Base-by-base conservation (phyloP, 768 basidiomycete species). In the Favolaschia claudopus region DNA sequence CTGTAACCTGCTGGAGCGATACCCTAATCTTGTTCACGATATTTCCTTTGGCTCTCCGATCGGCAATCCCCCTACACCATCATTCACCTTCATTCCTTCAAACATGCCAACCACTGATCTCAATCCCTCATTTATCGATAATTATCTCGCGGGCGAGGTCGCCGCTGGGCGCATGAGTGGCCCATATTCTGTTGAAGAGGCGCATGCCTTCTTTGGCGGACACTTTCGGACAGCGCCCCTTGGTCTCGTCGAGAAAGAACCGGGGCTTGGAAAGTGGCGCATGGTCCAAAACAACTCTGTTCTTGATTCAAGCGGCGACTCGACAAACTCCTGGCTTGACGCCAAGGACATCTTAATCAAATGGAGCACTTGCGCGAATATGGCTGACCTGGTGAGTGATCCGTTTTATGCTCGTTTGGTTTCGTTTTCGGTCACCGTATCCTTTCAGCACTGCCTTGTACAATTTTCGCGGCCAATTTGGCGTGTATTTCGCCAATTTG, bases 261-360 rank as follows among this genome's bases (percentile, higher is more conserved):
- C 46, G 5, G 46, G 55, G 0, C 24, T 44, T 3, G 50, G 50
- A 2, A 60, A 60, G 38, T 60, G 50, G 42, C 58, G 51, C 7
- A 53, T 60, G 50, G 43, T 60, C 15, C 58, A 60, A n/a, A 60
- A 60, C 28, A 46, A 52, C 14, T 60, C 58, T 7, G 58, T 29
- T 31, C 13, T 60, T 7, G 58, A 60, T 28, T 4, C n/a, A 19
- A 15, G 9, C 25, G 58, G 58, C 8, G 42, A 60, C 28, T 60
- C 58, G 4, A 60, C 58, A 1, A 60, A 60, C 19, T 54, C 51
- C 5, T 60, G 58, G 58, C 25, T 60, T 13, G 58, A 60, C 24
- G 49, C 50, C 7, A 49, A 48, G 12, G 57, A 58, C 20, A 50
- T 49, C 17, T 37, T 32, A 5, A 48, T 56, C 19, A 29, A 38